Percentiles rank a stretch among this genome's conserved stretches.
phyloP scores from a whole-genome alignment of 2,329 filamentous ascomycete genomes.

The Alternaria angustiovoidea region DNA sequence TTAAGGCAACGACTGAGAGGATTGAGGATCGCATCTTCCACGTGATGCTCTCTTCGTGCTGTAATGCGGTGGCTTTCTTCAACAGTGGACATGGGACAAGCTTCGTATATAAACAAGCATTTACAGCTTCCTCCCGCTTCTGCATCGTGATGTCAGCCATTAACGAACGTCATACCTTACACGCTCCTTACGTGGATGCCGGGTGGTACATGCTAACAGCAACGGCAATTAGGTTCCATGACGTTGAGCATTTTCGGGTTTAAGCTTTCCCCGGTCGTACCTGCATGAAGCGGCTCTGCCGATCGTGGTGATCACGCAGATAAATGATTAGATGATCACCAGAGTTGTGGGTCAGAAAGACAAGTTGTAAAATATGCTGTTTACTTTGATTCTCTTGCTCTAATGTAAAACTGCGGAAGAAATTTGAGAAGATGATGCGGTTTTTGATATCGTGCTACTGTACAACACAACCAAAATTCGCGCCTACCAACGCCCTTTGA shows the following conservation, averaged over 20 bases:
- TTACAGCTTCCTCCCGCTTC: not conserved
- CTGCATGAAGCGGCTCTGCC: constrained; percentile 9
- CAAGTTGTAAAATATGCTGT: not conserved
- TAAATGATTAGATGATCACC: not conserved
- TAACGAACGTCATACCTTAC: constrained; percentile 7
- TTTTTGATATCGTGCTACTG: constrained; percentile 2
- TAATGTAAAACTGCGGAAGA: not conserved
- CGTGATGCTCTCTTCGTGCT: rapidly evolving
- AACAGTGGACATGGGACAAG: not conserved
- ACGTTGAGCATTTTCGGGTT: constrained; percentile 11
- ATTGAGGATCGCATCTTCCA: not conserved
- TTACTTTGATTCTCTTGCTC: not conserved
- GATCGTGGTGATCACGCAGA: not conserved
- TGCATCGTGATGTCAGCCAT: constrained; percentile 5
- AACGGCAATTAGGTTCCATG: constrained; percentile 7
- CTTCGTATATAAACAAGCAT: not conserved
- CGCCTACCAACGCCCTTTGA: not conserved
- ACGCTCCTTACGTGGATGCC: not conserved
- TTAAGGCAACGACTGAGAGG: not conserved
- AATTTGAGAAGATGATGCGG: not conserved
- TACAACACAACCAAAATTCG: not conserved
- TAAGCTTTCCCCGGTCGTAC: constrained; percentile 8
- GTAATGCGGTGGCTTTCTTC: not conserved
- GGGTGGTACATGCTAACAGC: not conserved
- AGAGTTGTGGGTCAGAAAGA: not conserved